Evolutionary conservation across 805 yeast genomes (phyloP), one percentile per base, ranked within the genome.

Genomic region (Metschnikowia colocasiae): DNA sequence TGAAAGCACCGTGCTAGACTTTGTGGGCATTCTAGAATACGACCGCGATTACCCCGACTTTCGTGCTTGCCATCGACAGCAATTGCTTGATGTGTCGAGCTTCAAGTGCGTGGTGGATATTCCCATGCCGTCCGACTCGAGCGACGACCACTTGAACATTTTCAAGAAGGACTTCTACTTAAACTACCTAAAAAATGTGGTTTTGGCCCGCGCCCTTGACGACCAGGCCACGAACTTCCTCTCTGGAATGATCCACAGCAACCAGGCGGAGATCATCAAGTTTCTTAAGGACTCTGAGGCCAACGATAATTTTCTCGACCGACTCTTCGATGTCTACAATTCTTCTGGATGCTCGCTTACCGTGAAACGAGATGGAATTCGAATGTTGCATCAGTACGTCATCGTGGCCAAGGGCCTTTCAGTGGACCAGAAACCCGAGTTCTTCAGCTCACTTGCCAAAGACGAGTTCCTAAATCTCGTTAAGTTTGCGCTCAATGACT

Each of bases 151-250:
- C 5, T 46, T 67, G 44, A 52, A 50, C 31, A 74, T 85, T 43
- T 84, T 91, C 48, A 81, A 83, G 47, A 81, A 81, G 58, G 90
- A 94, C 33, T 88, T 83, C 61, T 75, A 87, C 48, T 70, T 90
- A 46, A 91, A 85, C 59, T 88, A 87, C 61, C 69, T 94, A 41
- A 86, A 86, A 62, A 97, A 92, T 63, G 95, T 88, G 16, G 95
- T 87, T 1, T 67, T 92, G 23, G 91, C 94, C 3, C 72, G 96
- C 44, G 68, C 84, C 35, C 62, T 92, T 40, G 98, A 92, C 62
- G 98, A 92, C 61, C 79, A 83, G 37, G 78, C 90, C 4, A 81
- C 83, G 59, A 79, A 78, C 51, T 69, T 85, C 49, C 74, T 94
- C 31, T 71, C 83, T 15, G 80, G 86, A 1, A 68, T 85, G 68